Conservation (phyloP, 441 rosid genomes). For the Gossypium gossypioides region DNA sequence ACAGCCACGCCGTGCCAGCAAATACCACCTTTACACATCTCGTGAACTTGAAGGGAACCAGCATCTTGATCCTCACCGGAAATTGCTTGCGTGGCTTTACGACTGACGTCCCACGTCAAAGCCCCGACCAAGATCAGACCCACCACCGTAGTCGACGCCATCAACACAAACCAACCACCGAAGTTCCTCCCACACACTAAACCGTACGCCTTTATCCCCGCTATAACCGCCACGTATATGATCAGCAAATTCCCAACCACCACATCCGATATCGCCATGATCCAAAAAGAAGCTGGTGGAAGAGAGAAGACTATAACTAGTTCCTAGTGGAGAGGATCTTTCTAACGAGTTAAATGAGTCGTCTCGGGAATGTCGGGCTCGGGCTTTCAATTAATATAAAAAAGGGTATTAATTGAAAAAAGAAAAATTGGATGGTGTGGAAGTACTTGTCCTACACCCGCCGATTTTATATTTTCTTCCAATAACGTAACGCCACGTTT, state of each 20-base stretch:
- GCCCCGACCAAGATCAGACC: slow-evolving; percentile 53
- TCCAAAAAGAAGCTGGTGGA: not conserved
- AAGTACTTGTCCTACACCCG: slow-evolving; percentile 1
- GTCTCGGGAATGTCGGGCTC: slow-evolving; percentile 20
- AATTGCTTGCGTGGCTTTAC: slow-evolving; percentile 51
- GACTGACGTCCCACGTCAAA: slow-evolving; percentile 86
- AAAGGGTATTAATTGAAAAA: not conserved
- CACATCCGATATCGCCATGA: slow-evolving; percentile 75
- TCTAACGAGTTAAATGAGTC: not conserved
- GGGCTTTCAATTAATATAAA: not conserved
- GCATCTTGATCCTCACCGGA: slow-evolving; percentile 40
- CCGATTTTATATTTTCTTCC: slow-evolving; percentile 16
- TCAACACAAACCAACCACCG: slow-evolving; percentile 61
- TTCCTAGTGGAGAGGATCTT: not conserved
- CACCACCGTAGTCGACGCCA: slow-evolving; percentile 53
- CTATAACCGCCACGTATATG: slow-evolving; percentile 74
- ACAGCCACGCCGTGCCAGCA: slow-evolving; percentile 99
- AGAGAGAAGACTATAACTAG: not conserved
- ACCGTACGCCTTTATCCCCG: slow-evolving; percentile 60
- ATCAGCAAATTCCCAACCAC: slow-evolving; percentile 71
- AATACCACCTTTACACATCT: slow-evolving; percentile 84
- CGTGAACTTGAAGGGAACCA: slow-evolving; percentile 22
- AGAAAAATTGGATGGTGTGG: slow-evolving; percentile 8
- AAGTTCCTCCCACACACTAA: slow-evolving; percentile 49
- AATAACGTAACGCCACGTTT: slow-evolving; percentile 14